Evolutionary conservation across 371 early-diverging fungal genomes (phyloP), one percentile per base, ranked within the genome.

Genomic region (Circinella umbellata): DNA sequence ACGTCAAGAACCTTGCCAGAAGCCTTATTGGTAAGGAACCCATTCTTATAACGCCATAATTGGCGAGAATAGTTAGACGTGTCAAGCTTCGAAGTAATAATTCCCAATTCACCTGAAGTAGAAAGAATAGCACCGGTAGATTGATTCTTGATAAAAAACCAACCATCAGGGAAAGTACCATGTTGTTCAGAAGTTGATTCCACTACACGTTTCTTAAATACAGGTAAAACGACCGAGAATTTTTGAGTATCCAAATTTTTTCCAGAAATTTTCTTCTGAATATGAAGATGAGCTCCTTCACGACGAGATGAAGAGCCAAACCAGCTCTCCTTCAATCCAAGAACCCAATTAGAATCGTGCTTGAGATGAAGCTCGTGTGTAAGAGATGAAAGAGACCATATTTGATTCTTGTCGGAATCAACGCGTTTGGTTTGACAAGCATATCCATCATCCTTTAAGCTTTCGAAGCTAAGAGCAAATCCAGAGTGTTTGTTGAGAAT

Each of bases 131-230:
- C 71, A 51, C 80, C 78, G 11, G 76, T 79, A 15, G 80, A 82
- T 70, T 70, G 89, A 78, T 81, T 85, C 74, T 87, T 89, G 72
- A 89, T 80, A 72, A 87, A 89, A 79, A 89, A 88, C 81, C 84
- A 87, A 49, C 83, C 83, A 27, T 77, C 75, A 47, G 89, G 89
- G 78, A 89, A 89, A 57, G 79, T 72, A 42, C 76, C 75, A 13
- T 64, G 63, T 6, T 78, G 76, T 47, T 68, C 69, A 39, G 48
- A 66, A 39, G 71, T 66, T 14, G 57, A 46, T 35, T 63, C 63
- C 14, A 67, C 66, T 1, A 66, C 62, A 11, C 67, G 63, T 48
- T 78, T 82, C 46, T 79, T 83, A 69, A 79, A 76, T 17, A 83
- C 61, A 42, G 84, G 84, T 17, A 83, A 69, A 20, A 80, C 81